Base-by-base conservation (phyloP, 441 rosid genomes). In the Populus hybrid region DNA sequence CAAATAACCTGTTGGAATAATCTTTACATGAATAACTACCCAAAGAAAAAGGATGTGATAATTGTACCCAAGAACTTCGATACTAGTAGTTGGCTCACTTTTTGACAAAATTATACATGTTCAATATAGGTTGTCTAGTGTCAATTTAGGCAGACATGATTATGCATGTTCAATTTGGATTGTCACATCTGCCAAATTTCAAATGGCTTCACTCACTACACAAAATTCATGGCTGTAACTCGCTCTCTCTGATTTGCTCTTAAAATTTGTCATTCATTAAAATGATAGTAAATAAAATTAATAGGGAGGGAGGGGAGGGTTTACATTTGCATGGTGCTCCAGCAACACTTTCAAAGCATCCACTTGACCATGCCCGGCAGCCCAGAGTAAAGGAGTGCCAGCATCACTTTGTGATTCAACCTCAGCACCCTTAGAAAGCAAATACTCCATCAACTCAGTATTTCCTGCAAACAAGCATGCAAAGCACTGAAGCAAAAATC, bases 351-450 rank as follows among this genome's bases (percentile, higher is more conserved):
- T 83, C 80, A 92, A 85, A 50, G 93, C 91, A 30, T 93, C 95
- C 23, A 72, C 86, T 64, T 95, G 94, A 66, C 83, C 92, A 79
- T 95, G 98, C 36, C 97, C 98, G 78, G 98, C 98, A 80, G 98
- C 98, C 98, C 98, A 95, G 69, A 95, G 80, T 75, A 95, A 82
- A 63, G 99, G 97, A 46, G 95, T 91, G 69, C 97, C 99, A 75
- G 97, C 82, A 85, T 95, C 96, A 82, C 99, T 92, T 82, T 91
- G 85, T 24, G 92, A 93, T 75, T 95, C 91, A 82, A 93, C 87
- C 38, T 88, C 84, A 73, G 82, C 90, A 74, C 86, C 92, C 86
- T 84, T 89, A 6, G 94, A 82, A 76, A 93, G 91, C 79, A 95
- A 72, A 80, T 85, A 81, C 75, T 80, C 84, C 14, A 93, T 82